Base-by-base conservation (phyloP, 129 eudicot species). In the Calendula officinalis region DNA sequence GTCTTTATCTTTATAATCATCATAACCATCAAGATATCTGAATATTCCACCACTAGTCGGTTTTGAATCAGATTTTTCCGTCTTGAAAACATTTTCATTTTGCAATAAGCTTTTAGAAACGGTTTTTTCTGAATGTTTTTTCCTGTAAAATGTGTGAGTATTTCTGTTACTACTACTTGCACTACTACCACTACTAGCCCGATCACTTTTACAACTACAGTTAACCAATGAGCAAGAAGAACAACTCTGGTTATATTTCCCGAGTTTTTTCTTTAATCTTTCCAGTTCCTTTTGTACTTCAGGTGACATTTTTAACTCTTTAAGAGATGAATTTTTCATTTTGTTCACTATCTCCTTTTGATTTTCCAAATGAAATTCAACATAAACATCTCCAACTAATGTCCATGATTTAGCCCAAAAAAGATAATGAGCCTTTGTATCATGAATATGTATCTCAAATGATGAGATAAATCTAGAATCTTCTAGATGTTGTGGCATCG, bases 391-490 rank as follows among this genome's bases (percentile, higher is more conserved):
- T 47, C 99, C 99, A 14, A 88, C 97, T 61, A 94, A 69, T 7
- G 87, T 86, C 99, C 99, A 94, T 43, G 97, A 87, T 76, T 86
- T 94, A 63, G 84, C 81, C 99, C 99, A 94, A 62, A 94, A 94
- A 64, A 85, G 89, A 75, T 76, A 88, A 67, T 76, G 75, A 7
- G 71, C 76, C 8, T 75, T 68, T 48, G 77, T 69, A 66, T 44
- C 57, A 11, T 69, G 64, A 53, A 57, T 46, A 62, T 75, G 80
- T 32, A 69, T 50, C 56, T 71, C 67, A 37, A 66, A 42, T 12
- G 79, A 61, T 41, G 99, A 92, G 70, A 88, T 74, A 75, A 88
- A 92, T 54, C 66, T 81, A 6, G 86, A 66, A 66, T 77, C 87
- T 50, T 81, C 77, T 45, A 79, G 86, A 79, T 79, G 83, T 62